phyloP scores from a whole-genome alignment of 164 flowering plant genomes.

The Vitis labrusca region DNA sequence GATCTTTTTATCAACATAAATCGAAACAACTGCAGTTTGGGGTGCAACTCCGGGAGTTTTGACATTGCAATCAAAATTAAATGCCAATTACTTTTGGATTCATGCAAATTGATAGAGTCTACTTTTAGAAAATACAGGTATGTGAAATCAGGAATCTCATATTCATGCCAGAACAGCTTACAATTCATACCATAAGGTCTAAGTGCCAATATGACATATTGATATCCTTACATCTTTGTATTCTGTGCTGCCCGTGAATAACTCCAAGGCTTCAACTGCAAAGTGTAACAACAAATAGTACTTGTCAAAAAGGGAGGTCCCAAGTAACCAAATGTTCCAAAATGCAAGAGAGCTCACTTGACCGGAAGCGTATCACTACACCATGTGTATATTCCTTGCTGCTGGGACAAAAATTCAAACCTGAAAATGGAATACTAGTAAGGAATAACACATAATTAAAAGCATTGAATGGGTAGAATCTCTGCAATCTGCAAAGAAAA shows the following conservation, averaged over 20 bases:
- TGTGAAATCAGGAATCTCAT: too few relatives aligned
- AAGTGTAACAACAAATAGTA: conserved; percentile 7
- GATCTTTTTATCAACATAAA: neutral
- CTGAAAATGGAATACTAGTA: conserved; percentile 33
- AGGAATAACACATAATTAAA: neutral
- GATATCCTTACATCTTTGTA: conserved; percentile 59
- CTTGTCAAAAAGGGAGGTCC: neutral
- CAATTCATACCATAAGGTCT: neutral
- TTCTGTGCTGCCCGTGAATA: conserved; percentile 53
- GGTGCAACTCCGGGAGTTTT: too few relatives aligned
- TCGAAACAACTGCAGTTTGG: neutral
- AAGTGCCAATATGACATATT: neutral
- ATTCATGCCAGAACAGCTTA: too few relatives aligned
- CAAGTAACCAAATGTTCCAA: neutral
- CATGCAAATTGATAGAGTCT: too few relatives aligned
- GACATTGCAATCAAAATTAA: too few relatives aligned
- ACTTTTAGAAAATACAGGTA: too few relatives aligned
- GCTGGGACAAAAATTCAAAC: conserved; percentile 55
- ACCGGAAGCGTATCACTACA: conserved; percentile 71
- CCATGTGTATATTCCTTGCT: conserved; percentile 64
- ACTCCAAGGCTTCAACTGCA: conserved; percentile 77
- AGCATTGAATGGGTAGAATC: too few relatives aligned
- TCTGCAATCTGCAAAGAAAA: neutral
- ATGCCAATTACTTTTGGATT: too few relatives aligned
- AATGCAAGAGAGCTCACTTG: conserved; percentile 46